Percentiles rank a stretch among this genome's conserved stretches.
These are phyloP conservation scores for Lodderomyces parapsilosis DNA, from an alignment of 1,139 yeast species.

Conservation along the genomic window DNA sequence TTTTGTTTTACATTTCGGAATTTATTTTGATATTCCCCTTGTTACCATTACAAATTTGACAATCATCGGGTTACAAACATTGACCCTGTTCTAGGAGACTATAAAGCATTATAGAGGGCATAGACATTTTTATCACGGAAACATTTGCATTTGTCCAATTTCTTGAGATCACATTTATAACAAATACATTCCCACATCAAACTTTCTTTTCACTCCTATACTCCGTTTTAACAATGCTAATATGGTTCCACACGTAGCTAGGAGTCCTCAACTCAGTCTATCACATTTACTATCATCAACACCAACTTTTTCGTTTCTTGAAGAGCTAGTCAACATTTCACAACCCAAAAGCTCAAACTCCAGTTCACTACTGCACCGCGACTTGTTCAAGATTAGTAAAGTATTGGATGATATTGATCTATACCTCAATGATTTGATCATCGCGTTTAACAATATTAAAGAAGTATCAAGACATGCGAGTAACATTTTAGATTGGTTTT, in stretches of 20 bases:
- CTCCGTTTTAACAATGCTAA: constrained; percentile 6
- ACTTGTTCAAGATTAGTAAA: constrained; percentile 29
- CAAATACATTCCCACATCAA: not conserved
- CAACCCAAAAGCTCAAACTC: constrained; percentile 7
- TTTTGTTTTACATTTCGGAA: constrained; percentile 1
- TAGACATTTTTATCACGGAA: no score
- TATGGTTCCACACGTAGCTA: constrained; percentile 7
- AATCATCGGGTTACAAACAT: no score
- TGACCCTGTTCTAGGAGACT: not conserved
- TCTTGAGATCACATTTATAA: not conserved
- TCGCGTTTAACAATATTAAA: constrained; percentile 17
- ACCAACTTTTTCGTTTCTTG: constrained; percentile 33
- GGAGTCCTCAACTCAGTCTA: constrained; percentile 8
- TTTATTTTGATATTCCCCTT: not conserved
- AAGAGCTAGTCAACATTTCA: constrained; percentile 29
- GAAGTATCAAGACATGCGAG: constrained; percentile 7
- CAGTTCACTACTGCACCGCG: constrained; percentile 26
- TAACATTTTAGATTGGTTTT: constrained; percentile 41
- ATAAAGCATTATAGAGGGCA: not conserved
- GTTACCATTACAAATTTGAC: not conserved
- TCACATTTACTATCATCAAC: constrained; percentile 15
- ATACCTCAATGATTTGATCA: constrained; percentile 24
- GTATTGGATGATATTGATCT: constrained; percentile 31
- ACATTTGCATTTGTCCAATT: not conserved
- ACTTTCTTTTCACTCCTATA: not conserved